Conservation (phyloP, 2,329 filamentous ascomycete species). For the Aspergillus fischeri region DNA sequence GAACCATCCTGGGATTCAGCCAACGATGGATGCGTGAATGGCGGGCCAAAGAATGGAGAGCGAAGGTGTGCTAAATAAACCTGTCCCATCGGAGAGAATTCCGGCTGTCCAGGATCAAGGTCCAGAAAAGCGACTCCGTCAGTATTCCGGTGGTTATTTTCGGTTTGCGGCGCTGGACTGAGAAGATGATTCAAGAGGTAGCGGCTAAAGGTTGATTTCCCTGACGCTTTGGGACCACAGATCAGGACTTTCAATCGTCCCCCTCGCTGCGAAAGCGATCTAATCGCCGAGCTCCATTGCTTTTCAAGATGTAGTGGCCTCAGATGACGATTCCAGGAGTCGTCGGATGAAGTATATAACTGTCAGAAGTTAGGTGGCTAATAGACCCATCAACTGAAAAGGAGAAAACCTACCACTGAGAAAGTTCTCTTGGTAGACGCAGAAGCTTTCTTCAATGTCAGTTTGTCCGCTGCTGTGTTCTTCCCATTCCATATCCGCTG, state of each 20-base stretch:
- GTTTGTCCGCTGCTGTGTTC: conserved; percentile 29
- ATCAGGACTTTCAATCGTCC: conserved; percentile 44
- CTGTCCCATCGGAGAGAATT: conserved; percentile 56
- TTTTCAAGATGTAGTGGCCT: conserved; percentile 41
- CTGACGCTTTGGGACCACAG: conserved; percentile 53
- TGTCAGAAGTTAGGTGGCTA: conserved; percentile 19
- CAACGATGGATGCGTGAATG: conserved; percentile 50
- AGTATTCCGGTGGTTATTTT: conserved; percentile 25
- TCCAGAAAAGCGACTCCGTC: conserved; percentile 53
- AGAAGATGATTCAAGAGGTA: conserved; percentile 54
- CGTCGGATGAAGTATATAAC: conserved; percentile 41
- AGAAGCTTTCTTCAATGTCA: conserved; percentile 22
- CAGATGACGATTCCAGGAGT: conserved; percentile 38
- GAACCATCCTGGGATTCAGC: conserved; percentile 31
- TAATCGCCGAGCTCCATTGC: conserved; percentile 43
- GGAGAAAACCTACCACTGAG: conserved; percentile 33
- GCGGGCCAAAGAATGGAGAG: conserved; percentile 51
- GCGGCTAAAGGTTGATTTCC: conserved; percentile 58
- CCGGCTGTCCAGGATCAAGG: conserved; percentile 56
- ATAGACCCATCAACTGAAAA: neutral
- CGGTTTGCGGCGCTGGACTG: conserved; percentile 33
- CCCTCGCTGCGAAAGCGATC: conserved; percentile 39
- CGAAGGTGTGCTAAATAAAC: conserved; percentile 53
- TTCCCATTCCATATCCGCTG: conserved; percentile 49
- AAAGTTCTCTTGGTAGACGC: conserved; percentile 34